Conservation (phyloP, 23 red algal species). For the Rhodosorus marinus region DNA sequence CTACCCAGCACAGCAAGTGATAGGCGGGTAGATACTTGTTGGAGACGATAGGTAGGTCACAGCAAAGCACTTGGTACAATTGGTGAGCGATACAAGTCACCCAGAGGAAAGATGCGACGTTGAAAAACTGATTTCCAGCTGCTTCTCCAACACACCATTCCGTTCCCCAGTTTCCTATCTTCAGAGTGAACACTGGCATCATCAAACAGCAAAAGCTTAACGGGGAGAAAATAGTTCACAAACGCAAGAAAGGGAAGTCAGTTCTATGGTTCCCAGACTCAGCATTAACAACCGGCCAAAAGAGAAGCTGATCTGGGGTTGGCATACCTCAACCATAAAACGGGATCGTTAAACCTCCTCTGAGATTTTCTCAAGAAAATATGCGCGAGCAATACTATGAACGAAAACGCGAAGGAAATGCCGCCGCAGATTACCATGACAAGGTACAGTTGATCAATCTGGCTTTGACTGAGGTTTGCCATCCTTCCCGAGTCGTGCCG, state of each 20-base stretch:
- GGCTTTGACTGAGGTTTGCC: too few species aligned
- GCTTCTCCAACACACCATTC: conserved; percentile 1
- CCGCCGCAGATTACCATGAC: too few species aligned
- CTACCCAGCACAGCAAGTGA: neutral
- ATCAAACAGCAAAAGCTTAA: too few species aligned
- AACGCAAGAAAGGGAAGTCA: too few species aligned
- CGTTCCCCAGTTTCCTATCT: neutral
- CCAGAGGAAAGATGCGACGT: conserved; percentile 6
- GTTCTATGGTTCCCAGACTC: too few species aligned
- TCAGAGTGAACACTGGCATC: conserved; percentile 6
- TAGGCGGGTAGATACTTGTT: neutral
- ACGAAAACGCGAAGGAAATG: too few species aligned
- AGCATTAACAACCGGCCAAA: too few species aligned
- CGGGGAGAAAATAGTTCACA: conserved; percentile 5
- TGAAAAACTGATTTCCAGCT: conserved; percentile 8
- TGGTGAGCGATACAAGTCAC: conserved; percentile 17
- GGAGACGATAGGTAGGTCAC: neutral
- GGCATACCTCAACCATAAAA: conserved; percentile 12
- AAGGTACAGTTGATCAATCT: too few species aligned
- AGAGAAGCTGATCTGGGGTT: too few species aligned
- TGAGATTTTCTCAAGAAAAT: neutral
- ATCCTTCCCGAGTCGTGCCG: too few species aligned
- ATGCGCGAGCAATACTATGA: neutral
- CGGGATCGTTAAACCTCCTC: conserved; percentile 3
- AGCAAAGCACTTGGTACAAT: conserved; percentile 4